phyloP scores from a whole-genome alignment of 2,329 filamentous ascomycete genomes.

The Cercospora sesami region DNA sequence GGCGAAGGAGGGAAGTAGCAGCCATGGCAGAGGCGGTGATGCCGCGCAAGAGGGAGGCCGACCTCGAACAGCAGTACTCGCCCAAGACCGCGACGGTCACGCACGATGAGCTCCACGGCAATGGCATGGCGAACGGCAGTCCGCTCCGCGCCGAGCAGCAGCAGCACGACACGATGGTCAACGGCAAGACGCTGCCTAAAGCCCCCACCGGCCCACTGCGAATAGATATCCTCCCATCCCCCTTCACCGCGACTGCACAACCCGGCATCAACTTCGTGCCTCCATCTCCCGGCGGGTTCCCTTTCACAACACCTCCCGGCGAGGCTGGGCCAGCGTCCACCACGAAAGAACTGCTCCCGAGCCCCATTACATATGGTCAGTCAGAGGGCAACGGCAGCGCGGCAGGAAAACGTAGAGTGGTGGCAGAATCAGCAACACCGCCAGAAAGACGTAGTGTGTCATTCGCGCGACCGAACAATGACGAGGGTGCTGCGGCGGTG shows the following conservation, averaged over 20 bases:
- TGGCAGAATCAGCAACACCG: slow-evolving; percentile 25
- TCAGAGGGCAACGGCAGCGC: slow-evolving; percentile 7
- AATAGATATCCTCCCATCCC: background rate
- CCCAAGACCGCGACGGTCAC: background rate
- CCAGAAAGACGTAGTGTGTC: slow-evolving; percentile 35
- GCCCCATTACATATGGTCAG: slow-evolving; percentile 3
- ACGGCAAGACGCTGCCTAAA: slow-evolving; percentile 15
- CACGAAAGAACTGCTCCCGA: slow-evolving; percentile 19
- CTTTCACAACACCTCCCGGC: slow-evolving; percentile 27
- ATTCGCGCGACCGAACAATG: slow-evolving; percentile 32
- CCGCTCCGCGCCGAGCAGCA: background rate
- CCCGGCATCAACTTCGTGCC: slow-evolving; percentile 21
- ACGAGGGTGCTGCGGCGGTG: slow-evolving; percentile 25
- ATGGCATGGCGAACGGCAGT: slow-evolving; percentile 2
- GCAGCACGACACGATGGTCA: slow-evolving; percentile 9
- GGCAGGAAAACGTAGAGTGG: background rate
- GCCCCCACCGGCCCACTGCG: slow-evolving; percentile 17
- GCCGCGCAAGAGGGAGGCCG: background rate
- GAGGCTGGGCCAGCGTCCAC: slow-evolving; percentile 27
- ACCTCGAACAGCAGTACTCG: background rate
- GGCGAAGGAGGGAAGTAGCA: background rate
- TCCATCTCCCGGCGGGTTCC: slow-evolving; percentile 25
- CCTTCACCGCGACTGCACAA: background rate
- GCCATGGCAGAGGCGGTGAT: slow-evolving; percentile 7
- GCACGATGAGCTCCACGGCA: background rate